Evolutionary conservation across 257 asterid species (phyloP), one percentile per base, ranked within the genome.

Genomic region (Rhazya stricta): DNA sequence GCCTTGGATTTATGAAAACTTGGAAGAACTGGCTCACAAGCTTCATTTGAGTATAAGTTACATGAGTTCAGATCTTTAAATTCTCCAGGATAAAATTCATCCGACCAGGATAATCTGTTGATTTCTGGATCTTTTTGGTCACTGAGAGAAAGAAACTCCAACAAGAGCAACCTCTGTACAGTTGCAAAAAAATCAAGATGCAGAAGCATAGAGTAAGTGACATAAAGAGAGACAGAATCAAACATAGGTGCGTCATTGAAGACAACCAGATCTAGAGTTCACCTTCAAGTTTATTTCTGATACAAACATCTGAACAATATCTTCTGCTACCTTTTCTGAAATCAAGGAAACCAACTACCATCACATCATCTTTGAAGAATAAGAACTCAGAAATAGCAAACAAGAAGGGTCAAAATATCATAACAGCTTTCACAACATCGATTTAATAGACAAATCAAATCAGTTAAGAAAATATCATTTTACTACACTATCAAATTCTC

Each of bases 261-360:
- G 73, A 78, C 57, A 81, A 62, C 50, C 60, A 79, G 74, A 80
- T 72, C 41, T 56, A 68, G 37, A 57, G 63, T 39, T 79, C 50
- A 91, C 97, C 97, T 91, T 89, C 81, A 93, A 77, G 72, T 69
- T 81, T 41, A 87, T 74, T 79, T 93, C 97, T 43, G 89, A 84
- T 78, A 79, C 41, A 79, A 87, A 86, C 97, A 93, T 93, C 82
- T 69, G 88, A n/a, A 83, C 87, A 69, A 91, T 66, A 85, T 89
- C 93, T 78, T 87, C 72, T 5, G 96, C 96, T 71, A 85, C 77
- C 77, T 82, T 77, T 84, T 93, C 97, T 91, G 91, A 42, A 83
- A 82, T 80, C 58, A 80, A 78, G 75, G 42, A 67, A 80, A 61
- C 34, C 46, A 53, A 41, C 32, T 58, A 50, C 34, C 48, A 54